Evolutionary conservation across 2,329 filamentous ascomycete species (phyloP), one percentile per base, ranked within the genome.

Genomic region (Fusarium lyarnte): DNA sequence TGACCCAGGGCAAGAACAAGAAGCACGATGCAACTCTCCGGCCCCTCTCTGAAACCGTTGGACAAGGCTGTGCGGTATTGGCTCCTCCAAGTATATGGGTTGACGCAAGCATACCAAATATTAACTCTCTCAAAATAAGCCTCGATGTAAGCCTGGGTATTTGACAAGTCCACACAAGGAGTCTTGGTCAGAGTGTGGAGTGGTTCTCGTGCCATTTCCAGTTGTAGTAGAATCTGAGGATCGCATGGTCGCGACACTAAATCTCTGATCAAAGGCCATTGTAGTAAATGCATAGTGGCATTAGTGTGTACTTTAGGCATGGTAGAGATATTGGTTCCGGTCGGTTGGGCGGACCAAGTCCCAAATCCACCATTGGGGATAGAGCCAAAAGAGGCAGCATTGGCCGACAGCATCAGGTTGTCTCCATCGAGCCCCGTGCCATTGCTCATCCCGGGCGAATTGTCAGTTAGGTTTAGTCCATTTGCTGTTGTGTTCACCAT

Each of bases 281-380:
- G 92, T 10, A 95, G 84, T 25, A 95, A 84, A 79, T 95, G 91
- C 74, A 94, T 84, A 3, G 93, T 92, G 10, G 93, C 93, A 66
- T 93, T 95, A 1, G 93, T 95, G 80, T 95, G 93, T 21, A 92
- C 87, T 81, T 94, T 95, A 27, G 93, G 93, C 93, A 95, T 95
- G 31, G 92, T 94, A 6, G 93, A 94, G 72, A 95, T 94, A 80
- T 94, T 95, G 42, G 82, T 84, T 21, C 81, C 76, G 69, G 85
- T 77, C 76, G 86, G 78, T 78, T 86, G 78, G 61, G 86, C 89
- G 27, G 86, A 88, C 92, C 92, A 94, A 6, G 92, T 93, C 10
- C 91, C 92, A 70, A 94, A 86, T 9, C 92, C 92, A 64, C 88
- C 88, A 68, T 87, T 88, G 8, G 88, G 88, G 69, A 91, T 88